phyloP scores from a whole-genome alignment of 371 early-diverging fungal genomes.

The Mortierella sp. region DNA sequence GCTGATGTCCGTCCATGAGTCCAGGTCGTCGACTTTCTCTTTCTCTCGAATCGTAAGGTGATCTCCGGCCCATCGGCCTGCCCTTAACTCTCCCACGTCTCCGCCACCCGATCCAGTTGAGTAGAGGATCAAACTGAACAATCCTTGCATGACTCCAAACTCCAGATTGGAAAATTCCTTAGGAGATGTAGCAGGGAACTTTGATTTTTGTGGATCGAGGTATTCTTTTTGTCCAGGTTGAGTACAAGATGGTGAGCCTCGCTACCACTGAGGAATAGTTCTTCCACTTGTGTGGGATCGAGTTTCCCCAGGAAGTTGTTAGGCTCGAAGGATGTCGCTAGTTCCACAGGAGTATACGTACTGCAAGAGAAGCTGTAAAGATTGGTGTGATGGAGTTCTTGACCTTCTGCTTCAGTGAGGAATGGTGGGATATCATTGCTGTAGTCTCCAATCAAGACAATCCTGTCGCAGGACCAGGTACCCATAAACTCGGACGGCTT shows the following conservation, averaged over 20 bases:
- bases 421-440: neutral
- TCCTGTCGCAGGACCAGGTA: constrained; percentile 9
- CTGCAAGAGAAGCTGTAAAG: neutral
- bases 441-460: constrained; percentile 8
- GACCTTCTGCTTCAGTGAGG: neutral
- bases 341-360: neutral
- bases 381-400: too few species aligned
- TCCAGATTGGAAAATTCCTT: neutral
- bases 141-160: constrained; percentile 11
- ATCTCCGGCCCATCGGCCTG: constrained; percentile 4
- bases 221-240: constrained; percentile 10
- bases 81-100: neutral
- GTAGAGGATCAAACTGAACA: constrained; percentile 6
- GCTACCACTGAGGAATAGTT: neutral
- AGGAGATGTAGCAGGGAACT: neutral
- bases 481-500: neutral
- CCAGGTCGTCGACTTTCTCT: neutral
- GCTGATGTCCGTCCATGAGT: constrained; percentile 8
- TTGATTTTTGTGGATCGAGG: neutral
- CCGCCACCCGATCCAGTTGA: constrained; percentile 4
- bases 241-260: constrained; percentile 5
- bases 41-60: constrained; percentile 7
- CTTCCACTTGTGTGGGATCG: neutral
- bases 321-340: neutral
- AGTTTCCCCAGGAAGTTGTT: neutral